Conservation (phyloP, 257 asterid genomes). For the Solanum pennellii region DNA sequence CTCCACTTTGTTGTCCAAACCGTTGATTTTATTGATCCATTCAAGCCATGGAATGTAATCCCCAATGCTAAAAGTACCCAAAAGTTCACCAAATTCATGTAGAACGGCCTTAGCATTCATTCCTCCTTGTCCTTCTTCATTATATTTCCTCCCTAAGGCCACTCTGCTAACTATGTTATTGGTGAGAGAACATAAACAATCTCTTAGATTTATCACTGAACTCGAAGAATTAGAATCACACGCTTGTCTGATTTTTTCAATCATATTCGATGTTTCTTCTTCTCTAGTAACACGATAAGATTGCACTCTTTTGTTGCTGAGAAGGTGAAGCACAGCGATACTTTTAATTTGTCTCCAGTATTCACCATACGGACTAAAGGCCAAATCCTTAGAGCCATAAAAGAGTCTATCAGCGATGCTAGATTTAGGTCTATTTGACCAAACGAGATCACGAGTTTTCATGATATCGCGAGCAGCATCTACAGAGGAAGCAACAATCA, state of each 20-base stretch:
- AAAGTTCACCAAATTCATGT: background rate
- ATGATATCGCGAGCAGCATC: constrained; percentile 5
- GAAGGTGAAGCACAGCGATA: background rate
- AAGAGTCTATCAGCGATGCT: background rate
- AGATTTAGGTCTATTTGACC: constrained; percentile 10
- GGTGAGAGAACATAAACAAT: constrained; percentile 4
- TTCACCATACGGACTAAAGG: background rate
- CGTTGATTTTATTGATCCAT: constrained; percentile 18
- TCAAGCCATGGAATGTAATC: constrained; percentile 31
- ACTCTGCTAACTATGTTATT: constrained; percentile 29
- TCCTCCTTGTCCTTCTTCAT: constrained; percentile 12
- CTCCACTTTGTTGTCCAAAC: constrained; percentile 14
- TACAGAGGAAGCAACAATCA: constrained; percentile 16
- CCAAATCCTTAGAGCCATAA: background rate
- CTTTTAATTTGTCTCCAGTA: constrained; percentile 9
- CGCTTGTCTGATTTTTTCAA: background rate
- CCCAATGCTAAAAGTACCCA: constrained; percentile 12
- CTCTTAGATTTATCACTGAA: constrained; percentile 18
- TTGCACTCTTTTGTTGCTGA: constrained; percentile 1
- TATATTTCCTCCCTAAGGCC: constrained; percentile 29
- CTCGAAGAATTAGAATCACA: background rate
- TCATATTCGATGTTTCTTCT: background rate
- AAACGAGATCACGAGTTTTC: constrained; percentile 29
- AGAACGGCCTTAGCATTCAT: constrained; percentile 7
- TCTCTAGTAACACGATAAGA: background rate